Percentiles rank a stretch among this genome's conserved stretches.
Evolutionary conservation across 495 filamentous ascomycete species (phyloP).

Genomic region (Xylaria grammica): DNA sequence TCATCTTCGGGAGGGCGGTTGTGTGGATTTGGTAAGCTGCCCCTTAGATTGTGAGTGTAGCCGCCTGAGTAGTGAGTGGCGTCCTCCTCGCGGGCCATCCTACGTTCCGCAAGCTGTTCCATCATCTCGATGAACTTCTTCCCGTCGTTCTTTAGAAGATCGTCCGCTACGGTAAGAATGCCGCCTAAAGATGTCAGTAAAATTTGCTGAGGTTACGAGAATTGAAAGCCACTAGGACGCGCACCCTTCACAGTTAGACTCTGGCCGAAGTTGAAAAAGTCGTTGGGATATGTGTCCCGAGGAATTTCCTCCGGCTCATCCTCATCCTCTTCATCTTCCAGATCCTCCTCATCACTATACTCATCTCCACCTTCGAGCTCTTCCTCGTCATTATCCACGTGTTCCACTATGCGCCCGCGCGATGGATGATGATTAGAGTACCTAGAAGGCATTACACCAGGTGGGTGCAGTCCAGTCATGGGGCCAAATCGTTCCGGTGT

Average conservation of each 20-base stretch:
- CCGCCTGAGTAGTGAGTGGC: conserved; percentile 70
- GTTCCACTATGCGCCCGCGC: conserved; percentile 60
- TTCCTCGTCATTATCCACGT: conserved; percentile 65
- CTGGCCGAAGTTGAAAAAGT: conserved; percentile 97
- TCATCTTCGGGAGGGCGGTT: conserved; percentile 66
- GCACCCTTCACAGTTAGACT: conserved; percentile 96
- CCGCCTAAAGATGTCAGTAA: conserved; percentile 68
- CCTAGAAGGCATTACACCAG: conserved; percentile 48
- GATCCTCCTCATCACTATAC: conserved; percentile 58
- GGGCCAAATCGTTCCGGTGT: conserved; percentile 64
- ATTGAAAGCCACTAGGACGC: conserved; percentile 39
- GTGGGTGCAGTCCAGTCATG: conserved; percentile 56
- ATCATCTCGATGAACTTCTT: conserved; percentile 99
- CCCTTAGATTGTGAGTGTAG: conserved; percentile 57
- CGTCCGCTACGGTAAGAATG: conserved; percentile 97
- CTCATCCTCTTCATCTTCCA: conserved; percentile 68
- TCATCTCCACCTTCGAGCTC: conserved; percentile 68
- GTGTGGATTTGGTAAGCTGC: conserved; percentile 48
- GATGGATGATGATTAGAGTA: conserved; percentile 58
- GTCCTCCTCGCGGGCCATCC: conserved; percentile 95
- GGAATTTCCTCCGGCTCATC: conserved; percentile 63
- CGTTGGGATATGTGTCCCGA: conserved; percentile 69
- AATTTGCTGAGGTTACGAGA: conserved; percentile 38
- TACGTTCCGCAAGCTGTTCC: conserved; percentile 96
- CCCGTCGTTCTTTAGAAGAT: conserved; percentile 97